Evolutionary conservation across 176 grass and related monocot genomes (phyloP).

Genomic region (Avena insularis): DNA sequence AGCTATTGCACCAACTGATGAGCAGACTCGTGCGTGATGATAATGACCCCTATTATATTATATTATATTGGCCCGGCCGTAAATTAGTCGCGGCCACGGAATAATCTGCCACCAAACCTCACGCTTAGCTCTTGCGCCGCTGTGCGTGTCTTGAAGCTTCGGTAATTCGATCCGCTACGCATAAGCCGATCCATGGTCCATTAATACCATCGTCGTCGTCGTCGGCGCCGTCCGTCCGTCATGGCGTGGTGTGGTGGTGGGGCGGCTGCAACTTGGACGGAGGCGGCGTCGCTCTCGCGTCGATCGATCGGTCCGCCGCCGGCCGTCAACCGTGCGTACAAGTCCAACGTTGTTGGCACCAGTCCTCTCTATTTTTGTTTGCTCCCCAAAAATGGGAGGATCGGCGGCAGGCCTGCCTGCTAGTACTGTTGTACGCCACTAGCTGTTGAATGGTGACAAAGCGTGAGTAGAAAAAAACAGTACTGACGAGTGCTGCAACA

Average conservation of each 20-base stretch:
- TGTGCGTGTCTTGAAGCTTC: slow-evolving; percentile 48
- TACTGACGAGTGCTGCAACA: too few species aligned
- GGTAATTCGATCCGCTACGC: slow-evolving; percentile 35
- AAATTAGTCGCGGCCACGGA: too few species aligned
- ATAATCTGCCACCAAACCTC: slow-evolving; percentile 36
- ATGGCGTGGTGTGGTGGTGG: slow-evolving; percentile 23
- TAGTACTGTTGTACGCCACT: too few species aligned
- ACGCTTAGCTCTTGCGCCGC: slow-evolving; percentile 24
- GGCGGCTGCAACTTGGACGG: slow-evolving; percentile 46
- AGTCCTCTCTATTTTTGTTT: background rate
- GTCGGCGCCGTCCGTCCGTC: too few species aligned
- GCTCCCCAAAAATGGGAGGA: background rate
- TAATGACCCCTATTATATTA: too few species aligned
- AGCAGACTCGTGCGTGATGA: too few species aligned
- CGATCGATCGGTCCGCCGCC: background rate
- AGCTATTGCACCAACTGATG: background rate
- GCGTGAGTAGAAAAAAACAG: too few species aligned
- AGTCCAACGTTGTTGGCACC: slow-evolving; percentile 13
- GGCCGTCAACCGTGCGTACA: background rate
- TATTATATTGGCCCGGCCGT: too few species aligned
- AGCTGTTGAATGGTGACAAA: too few species aligned
- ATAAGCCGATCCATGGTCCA: background rate
- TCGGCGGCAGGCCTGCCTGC: too few species aligned
- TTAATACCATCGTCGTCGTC: background rate
- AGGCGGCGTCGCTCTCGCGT: background rate